Evolutionary conservation across 78 protist species (phyloP), one percentile per base, ranked within the genome.

Genomic region (Dictyostelium intermedium): DNA sequence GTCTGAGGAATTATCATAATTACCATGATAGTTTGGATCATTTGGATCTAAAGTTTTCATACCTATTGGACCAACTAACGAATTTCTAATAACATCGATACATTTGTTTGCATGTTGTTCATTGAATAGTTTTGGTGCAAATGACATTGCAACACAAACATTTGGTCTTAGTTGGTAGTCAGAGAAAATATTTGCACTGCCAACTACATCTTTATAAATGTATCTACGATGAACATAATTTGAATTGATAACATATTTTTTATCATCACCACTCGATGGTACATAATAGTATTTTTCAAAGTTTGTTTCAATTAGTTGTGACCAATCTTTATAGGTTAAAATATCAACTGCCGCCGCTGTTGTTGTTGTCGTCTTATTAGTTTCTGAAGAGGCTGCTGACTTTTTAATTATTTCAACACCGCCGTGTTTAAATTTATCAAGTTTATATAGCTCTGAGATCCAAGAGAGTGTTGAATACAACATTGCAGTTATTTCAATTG

Each of bases 111-210:
- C 98, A 47, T 91, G 87, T 25, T 79, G 85, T 27, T 43, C 16
- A 27, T 37, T 35, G 76, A 97, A 97, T 10, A 97, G 56, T 34
- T 93, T 91, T 2, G 98, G 99, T 27, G 98, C 98, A 63, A 97
- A 97, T 25, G 96, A 76, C 99, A 98, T 96, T 9, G 99, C 99
- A 2, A 98, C 94, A 43, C 85, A 30, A 30, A 27, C 32, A 32
- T 98, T 98, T 35, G 99, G 99, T 23, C 99, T 92, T 56, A 98
- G 82, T 66, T 98, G 99, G 63, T 98, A 98, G 76, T 97, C 99
- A 1, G 96, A 43, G 78, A 79, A 95, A 5, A 34, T 32, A 27
- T 37, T 18, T 32, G 35, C 25, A n/a, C 97, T 73, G 8, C 98
- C 98, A 32, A 96, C 91, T 7, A 97, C 96, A 92, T 98, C 99